Conservation (phyloP, 2,329 filamentous ascomycete species). For the Grosmannia serpens region DNA sequence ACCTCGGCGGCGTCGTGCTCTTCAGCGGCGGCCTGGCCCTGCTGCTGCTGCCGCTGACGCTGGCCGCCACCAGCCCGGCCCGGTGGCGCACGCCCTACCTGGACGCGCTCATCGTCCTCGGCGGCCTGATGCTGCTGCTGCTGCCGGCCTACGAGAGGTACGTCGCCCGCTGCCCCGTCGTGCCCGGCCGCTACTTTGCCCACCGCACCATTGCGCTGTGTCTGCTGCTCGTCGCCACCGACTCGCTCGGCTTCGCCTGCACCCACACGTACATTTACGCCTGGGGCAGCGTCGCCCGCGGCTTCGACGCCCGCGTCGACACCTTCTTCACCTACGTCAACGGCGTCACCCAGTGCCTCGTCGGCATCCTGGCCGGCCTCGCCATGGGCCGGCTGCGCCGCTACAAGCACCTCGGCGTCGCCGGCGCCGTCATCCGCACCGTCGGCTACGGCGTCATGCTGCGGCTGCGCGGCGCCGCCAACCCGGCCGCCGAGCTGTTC, state of each 20-base stretch:
- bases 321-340: conserved; percentile 7
- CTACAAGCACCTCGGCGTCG: conserved; percentile 9
- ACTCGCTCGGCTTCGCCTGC: conserved; percentile 6
- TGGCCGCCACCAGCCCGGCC: conserved; percentile 27
- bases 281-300: conserved; percentile 7
- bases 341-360: conserved; percentile 6
- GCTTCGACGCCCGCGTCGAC: conserved; percentile 3
- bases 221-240: conserved; percentile 23
- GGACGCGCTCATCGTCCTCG: conserved; percentile 30
- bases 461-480: conserved; percentile 30
- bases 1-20: conserved; percentile 31
- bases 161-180: conserved; percentile 30
- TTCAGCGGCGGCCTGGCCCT: conserved; percentile 36
- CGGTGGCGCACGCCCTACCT: conserved; percentile 34
- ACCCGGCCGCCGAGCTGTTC: conserved; percentile 32
- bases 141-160: conserved; percentile 35
- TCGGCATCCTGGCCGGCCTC: conserved; percentile 7
- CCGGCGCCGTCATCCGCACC: conserved; percentile 6
- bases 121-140: conserved; percentile 24
- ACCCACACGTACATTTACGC: conserved; percentile 8
- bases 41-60: conserved; percentile 32
- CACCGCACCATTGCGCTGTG: conserved; percentile 29
- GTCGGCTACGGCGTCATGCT: conserved; percentile 28
- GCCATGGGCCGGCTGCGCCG: conserved; percentile 5
- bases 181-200: conserved; percentile 33